Evolutionary conservation across 805 yeast genomes (phyloP), one percentile per base, ranked within the genome.

Genomic region (Starmera dryadoides): DNA sequence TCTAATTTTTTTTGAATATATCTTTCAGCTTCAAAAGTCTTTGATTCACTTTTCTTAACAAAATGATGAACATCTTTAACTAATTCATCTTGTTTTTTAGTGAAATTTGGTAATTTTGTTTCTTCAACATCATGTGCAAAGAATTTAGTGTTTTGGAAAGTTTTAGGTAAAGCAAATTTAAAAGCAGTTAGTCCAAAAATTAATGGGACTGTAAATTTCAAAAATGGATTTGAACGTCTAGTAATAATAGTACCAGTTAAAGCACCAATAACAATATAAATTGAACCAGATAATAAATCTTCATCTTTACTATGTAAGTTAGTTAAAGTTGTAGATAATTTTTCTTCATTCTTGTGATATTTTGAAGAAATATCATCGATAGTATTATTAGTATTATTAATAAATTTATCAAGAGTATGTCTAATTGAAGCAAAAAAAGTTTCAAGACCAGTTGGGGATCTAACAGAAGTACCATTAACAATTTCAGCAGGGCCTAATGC

Each of bases 191-290:
- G 44, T 12, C 89, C 93, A 38, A 81, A 69, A 0, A 66, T 61
- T 3, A 79, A 40, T 2, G 95, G 95, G 14, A 73, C 62, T 1
- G 72, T 44, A 3, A 70, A 65, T 50, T 79, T 76, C 11, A 82
- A 53, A 2, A 79, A 38, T 18, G 79, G 47, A 41, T 77, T 77
- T 42, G 83, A 69, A 50, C 80, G 77, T 52, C 94, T 82, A 2
- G 93, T 76, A 36, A 79, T 50, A 38, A 86, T 79, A 34, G 82
- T 73, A 30, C 95, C 95, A 7, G 86, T 63, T 39, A 87, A 66
- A 2, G 77, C 71, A 12, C 86, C 88, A 22, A 86, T 73, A 9
- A 77, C 55, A 30, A 87, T 68, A 56, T 85, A 87, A 23, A 85
- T 59, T 4, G 79, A 61, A 45, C 81, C 82, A 12, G 95, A 93